Percentiles rank a stretch among this genome's conserved stretches.
Conservation (phyloP, 2,329 filamentous ascomycete species). For the Colletotrichum sansevieriae region DNA sequence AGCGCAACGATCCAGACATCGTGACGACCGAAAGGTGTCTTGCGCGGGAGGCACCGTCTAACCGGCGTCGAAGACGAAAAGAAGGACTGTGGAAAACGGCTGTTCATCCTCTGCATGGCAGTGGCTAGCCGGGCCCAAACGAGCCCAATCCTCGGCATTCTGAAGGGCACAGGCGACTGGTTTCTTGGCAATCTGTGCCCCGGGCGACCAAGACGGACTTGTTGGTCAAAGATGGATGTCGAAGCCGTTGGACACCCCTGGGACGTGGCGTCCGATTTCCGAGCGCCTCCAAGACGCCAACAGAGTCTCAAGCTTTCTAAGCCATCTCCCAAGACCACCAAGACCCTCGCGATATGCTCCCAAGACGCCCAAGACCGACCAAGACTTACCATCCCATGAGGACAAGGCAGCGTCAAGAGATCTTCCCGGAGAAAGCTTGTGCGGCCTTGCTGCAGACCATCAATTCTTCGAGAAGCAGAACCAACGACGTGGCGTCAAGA, state of each 20-base stretch:
- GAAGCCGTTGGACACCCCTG: constrained; percentile 9
- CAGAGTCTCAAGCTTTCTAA: constrained; percentile 29
- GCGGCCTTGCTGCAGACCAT: constrained; percentile 15
- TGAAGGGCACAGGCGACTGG: constrained; percentile 8
- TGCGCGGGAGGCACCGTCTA: constrained; percentile 6
- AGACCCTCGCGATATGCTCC: constrained; percentile 17
- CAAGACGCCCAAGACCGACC: constrained; percentile 23
- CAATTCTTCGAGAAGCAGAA: not conserved
- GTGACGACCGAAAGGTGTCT: not conserved
- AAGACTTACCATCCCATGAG: constrained; percentile 22
- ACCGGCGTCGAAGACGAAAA: constrained; percentile 15
- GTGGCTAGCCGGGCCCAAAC: not conserved
- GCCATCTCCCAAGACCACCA: constrained; percentile 20
- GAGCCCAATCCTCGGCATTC: constrained; percentile 1
- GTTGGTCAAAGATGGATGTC: constrained; percentile 9
- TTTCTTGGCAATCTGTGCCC: constrained; percentile 13
- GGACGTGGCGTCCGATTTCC: constrained; percentile 6
- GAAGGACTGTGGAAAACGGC: constrained; percentile 18
- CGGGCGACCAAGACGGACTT: constrained; percentile 5
- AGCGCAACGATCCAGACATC: not conserved
- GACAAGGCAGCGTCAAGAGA: constrained; percentile 36
- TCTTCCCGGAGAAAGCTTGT: constrained; percentile 30
- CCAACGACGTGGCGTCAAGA: not conserved
- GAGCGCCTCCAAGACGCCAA: constrained; percentile 8
- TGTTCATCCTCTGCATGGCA: not conserved